These are phyloP conservation scores for Cutaneotrichosporon dermatis DNA, from an alignment of 1,284 basidiomycete species.

Conservation along the genomic window DNA sequence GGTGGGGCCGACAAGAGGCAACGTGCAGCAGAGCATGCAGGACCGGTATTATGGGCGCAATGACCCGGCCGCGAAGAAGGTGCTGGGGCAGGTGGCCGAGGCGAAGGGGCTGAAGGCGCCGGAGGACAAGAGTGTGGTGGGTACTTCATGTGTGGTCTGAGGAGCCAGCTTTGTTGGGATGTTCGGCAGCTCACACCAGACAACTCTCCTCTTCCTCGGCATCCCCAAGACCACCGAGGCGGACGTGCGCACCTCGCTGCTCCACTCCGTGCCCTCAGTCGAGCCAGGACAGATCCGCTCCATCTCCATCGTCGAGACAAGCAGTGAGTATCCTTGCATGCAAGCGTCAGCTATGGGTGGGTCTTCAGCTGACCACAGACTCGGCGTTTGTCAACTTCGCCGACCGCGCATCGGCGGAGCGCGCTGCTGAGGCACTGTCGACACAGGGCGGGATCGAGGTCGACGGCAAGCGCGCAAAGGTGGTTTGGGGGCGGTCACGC, in stretches of 20 bases:
- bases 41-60: conserved; percentile 87
- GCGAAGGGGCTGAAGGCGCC: conserved; percentile 79
- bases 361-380: no score
- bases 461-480: conserved; percentile 65
- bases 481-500: conserved; percentile 74
- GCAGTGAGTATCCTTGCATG: conserved; percentile 30
- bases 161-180: not conserved
- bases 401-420: conserved; percentile 72
- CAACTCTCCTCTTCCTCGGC: conserved; percentile 83
- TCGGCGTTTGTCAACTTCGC: conserved; percentile 96
- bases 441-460: conserved; percentile 71
- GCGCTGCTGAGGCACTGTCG: conserved; percentile 77
- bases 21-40: conserved; percentile 75
- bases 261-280: conserved; percentile 65
- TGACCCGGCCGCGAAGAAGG: conserved; percentile 87
- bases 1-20: conserved; percentile 52
- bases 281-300: conserved; percentile 70
- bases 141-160: conserved; percentile 54
- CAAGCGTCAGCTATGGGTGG: no score
- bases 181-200: conserved; percentile 54
- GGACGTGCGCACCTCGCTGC: conserved; percentile 69
- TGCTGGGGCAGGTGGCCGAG: conserved; percentile 68
- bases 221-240: conserved; percentile 71
- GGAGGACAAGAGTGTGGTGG: conserved; percentile 67
- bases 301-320: conserved; percentile 69